Evolutionary conservation across 768 basidiomycete species (phyloP), one percentile per base, ranked within the genome.

Genomic region (Termitomyces eurrhizus): DNA sequence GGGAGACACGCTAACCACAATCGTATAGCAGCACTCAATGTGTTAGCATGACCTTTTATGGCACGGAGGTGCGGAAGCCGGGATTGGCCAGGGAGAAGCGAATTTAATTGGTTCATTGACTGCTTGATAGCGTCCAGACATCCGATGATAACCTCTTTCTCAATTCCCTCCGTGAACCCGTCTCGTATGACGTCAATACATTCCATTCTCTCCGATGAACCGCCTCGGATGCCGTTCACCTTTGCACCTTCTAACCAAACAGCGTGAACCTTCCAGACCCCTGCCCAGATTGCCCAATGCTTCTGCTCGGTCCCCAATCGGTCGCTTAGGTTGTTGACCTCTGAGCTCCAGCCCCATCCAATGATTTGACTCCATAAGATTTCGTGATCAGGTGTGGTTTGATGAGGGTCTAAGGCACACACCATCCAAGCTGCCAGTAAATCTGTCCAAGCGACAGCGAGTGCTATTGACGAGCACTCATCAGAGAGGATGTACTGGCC

Each of bases 401-500:
- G 78, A 69, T 98, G 96, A 7, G 96, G 95, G 67, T 98, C 90
- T n/a, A 85, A 82, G 0, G 94, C 93, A 65, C 92, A 95, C 3
- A 83, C 77, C 7, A 79, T 88, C 95, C 94, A 98, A 0, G 79
- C 75, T 60, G 84, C 83, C 2, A 93, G 64, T 9, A 93, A 73
- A 11, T 75, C 73, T 6, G 82, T 73, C 83, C 89, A 94, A 3
- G 84, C 78, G 32, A 71, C 60, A 42, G 73, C 74, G 45, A 84
- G 76, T 26, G 57, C 67, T 57, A 56, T 61, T 12, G 78, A 78
- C 8, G 66, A 67, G 59, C 77, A 78, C 8, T 69, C 65, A 1
- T 72, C 66, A 6, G 80, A 79, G 21, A 75, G 61, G 9, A 83
- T 67, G 59, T 82, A 85, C 52, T 70, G 69, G 8, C 78, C 77